These are phyloP conservation scores for Acacia confusa DNA, from an alignment of 306 rosid species.

Conservation along the genomic window DNA sequence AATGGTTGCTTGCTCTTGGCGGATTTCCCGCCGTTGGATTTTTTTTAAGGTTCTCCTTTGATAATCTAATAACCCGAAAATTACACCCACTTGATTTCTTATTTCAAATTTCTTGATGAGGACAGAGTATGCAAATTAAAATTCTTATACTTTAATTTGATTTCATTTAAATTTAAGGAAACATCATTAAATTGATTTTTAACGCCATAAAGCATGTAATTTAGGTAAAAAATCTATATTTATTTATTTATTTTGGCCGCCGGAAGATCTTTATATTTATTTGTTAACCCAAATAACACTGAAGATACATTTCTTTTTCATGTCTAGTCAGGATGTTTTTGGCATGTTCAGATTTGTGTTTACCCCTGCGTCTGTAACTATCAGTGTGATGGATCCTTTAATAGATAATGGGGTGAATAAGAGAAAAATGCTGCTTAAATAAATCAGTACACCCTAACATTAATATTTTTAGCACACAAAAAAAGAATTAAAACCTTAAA, in stretches of 20 bases:
- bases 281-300: not conserved
- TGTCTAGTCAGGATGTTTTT: too few relatives aligned
- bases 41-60: not conserved
- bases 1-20: not conserved
- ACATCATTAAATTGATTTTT: not conserved
- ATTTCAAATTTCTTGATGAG: too few relatives aligned
- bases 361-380: not conserved
- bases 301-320: not conserved
- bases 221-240: not conserved
- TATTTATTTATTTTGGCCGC: too few relatives aligned
- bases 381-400: not conserved
- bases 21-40: not conserved
- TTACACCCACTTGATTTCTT: too few relatives aligned
- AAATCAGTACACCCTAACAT: too few relatives aligned
- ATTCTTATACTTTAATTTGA: not conserved
- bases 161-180: not conserved
- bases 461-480: too few relatives aligned
- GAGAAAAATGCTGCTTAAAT: not conserved
- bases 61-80: not conserved
- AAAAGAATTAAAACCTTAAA: too few relatives aligned
- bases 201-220: not conserved
- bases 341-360: not conserved
- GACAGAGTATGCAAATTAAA: not conserved
- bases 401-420: not conserved
- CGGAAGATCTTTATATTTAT: not conserved